Conservation (phyloP, 768 basidiomycete genomes). For the Suillus brevipes region DNA sequence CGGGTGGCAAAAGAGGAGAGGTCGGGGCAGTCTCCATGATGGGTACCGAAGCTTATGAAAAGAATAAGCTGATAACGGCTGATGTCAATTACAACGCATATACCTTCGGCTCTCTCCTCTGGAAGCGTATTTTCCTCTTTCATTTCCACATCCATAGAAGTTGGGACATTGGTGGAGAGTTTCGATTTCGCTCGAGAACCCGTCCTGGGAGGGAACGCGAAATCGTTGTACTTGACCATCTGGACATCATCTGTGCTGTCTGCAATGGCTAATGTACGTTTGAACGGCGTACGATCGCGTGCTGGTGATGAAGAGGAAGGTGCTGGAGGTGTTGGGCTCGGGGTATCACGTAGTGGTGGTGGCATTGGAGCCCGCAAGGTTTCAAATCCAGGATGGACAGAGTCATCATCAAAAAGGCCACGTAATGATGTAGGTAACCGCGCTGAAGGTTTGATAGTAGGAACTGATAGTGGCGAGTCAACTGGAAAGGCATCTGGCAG, state of each 20-base stretch:
- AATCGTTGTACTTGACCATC: conserved; percentile 48
- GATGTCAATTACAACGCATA: not conserved
- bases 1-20: conserved; percentile 42
- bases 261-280: conserved; percentile 25
- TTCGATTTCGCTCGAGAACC: conserved; percentile 35
- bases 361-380: conserved; percentile 42
- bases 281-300: conserved; percentile 34
- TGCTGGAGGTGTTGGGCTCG: conserved; percentile 26
- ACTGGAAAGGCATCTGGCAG: conserved; percentile 15
- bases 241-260: conserved; percentile 42
- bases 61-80: conserved; percentile 35
- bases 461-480: conserved; percentile 25
- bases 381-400: conserved; percentile 33
- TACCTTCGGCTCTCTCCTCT: conserved; percentile 9
- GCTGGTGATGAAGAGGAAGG: conserved; percentile 38
- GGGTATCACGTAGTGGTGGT: conserved; percentile 27
- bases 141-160: conserved; percentile 27
- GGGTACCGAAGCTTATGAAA: conserved; percentile 48
- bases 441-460: conserved; percentile 53
- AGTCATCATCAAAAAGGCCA: conserved; percentile 69
- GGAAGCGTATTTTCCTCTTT: conserved; percentile 10
- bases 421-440: conserved; percentile 77
- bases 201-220: conserved; percentile 51
- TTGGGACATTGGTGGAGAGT: conserved; percentile 22
- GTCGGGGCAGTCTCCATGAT: conserved; percentile 50